phyloP scores from a whole-genome alignment of 1,139 yeast genomes.

The Maudiozyma humilis region DNA sequence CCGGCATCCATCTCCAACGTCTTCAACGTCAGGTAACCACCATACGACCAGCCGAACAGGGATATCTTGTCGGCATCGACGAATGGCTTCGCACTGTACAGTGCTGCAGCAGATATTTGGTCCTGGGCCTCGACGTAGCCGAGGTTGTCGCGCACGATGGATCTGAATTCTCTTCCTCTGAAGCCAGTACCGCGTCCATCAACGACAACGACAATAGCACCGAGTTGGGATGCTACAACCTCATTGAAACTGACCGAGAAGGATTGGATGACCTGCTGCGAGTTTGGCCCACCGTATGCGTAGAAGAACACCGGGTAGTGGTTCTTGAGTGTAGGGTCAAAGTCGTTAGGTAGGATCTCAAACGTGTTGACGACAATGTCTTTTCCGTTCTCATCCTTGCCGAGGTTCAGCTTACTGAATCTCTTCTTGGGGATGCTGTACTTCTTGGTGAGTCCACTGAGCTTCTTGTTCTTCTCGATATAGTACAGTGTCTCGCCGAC shows the following conservation, averaged over 20 bases:
- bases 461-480: constrained; percentile 43
- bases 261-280: constrained; percentile 53
- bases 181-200: constrained; percentile 81
- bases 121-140: constrained; percentile 65
- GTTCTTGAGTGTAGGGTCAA: constrained; percentile 41
- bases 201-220: constrained; percentile 68
- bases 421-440: constrained; percentile 44
- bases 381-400: constrained; percentile 38
- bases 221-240: constrained; percentile 57
- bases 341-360: constrained; percentile 58
- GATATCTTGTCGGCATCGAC: constrained; percentile 55
- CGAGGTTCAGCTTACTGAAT: constrained; percentile 44
- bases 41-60: constrained; percentile 82
- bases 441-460: constrained; percentile 34
- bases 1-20: constrained; percentile 60
- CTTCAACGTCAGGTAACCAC: constrained; percentile 69
- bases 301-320: constrained; percentile 62
- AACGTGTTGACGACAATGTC: constrained; percentile 44
- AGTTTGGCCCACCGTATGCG: constrained; percentile 80
- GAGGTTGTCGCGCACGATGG: constrained; percentile 54
- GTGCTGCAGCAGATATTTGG: constrained; percentile 59
- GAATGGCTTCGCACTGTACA: constrained; percentile 47
- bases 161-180: constrained; percentile 52
- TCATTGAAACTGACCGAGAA: constrained; percentile 54
- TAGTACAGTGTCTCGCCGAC: constrained; percentile 29